Conservation (phyloP, 2,329 filamentous ascomycete genomes). For the Didymella lethalis region DNA sequence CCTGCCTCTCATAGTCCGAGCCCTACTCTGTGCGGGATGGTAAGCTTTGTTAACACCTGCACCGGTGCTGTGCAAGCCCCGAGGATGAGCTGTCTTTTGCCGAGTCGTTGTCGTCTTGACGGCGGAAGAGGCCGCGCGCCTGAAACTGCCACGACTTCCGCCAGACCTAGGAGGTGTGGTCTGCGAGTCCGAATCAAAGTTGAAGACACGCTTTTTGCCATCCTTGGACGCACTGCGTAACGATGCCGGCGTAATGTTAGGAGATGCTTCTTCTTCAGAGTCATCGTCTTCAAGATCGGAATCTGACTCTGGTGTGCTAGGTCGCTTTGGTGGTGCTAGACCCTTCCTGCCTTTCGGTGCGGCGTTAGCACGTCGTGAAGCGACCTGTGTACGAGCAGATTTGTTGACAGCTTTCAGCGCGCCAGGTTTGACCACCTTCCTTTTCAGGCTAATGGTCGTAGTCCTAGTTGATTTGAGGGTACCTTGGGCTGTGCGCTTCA, state of each 20-base stretch:
- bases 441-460: conserved; percentile 37
- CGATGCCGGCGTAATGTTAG: conserved; percentile 49
- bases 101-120: conserved; percentile 8
- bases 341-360: conserved; percentile 25
- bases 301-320: conserved; percentile 30
- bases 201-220: conserved; percentile 25
- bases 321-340: conserved; percentile 23
- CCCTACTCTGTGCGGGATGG: conserved; percentile 18
- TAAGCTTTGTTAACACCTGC: conserved; percentile 24
- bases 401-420: conserved; percentile 37
- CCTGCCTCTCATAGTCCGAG: conserved; percentile 26
- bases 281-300: conserved; percentile 17
- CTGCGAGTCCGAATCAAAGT: conserved; percentile 10
- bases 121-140: neutral
- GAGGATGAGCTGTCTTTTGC: conserved; percentile 20
- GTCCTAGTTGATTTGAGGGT: conserved; percentile 30
- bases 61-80: conserved; percentile 25
- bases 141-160: conserved; percentile 5
- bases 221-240: conserved; percentile 44
- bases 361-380: conserved; percentile 17
- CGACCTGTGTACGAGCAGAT: conserved; percentile 19
- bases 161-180: conserved; percentile 4
- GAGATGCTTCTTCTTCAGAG: conserved; percentile 36
- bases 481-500: conserved; percentile 20
- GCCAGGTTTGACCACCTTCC: conserved; percentile 32